Evolutionary conservation across 768 basidiomycete genomes (phyloP), one percentile per base, ranked within the genome.

Genomic region (Kwoniella botswanensis): DNA sequence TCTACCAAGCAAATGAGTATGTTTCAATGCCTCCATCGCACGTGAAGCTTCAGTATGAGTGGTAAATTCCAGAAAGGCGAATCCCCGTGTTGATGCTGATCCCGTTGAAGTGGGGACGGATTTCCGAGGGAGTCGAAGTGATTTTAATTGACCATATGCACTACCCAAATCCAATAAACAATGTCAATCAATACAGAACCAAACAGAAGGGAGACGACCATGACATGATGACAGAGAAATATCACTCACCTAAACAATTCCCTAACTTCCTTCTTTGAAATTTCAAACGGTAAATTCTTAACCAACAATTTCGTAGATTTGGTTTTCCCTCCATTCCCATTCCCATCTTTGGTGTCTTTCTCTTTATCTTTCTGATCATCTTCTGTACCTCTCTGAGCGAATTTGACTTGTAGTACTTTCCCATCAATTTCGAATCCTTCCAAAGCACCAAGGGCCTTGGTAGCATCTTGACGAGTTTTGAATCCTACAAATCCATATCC

Each of bases 241-340:
- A n/a, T 57, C 50, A 87, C 91, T 67, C 73, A 95, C 93, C 91
- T 88, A 83, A 98, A 97, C 44, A 98, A 83, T 71, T 92, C 91
- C 65, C 92, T 87, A 26, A 99, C 87, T 75, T 99, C 97, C 85
- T 92, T 94, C 86, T 92, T 93, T 54, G 91, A 91, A 56, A 91
- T 93, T 84, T 99, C 97, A 85, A 99, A 99, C 52, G 97, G 94
- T 65, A 98, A 88, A 78, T 99, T 99, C 89, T 98, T 98, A 75
- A 98, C 93, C 62, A 98, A 89, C 88, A 98, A 90, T 89, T 98
- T 98, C 73, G 94, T 92, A 72, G 92, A 91, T 69, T 87, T 87
- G 61, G 87, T 88, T 85, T 88, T 90, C 17, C 76, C 85, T 26
- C 79, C 84, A 67, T 82, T 86, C 60, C 79, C 84, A 67, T 82